Base-by-base conservation (phyloP, 305 asterid species). In the Plantago coronopus region DNA sequence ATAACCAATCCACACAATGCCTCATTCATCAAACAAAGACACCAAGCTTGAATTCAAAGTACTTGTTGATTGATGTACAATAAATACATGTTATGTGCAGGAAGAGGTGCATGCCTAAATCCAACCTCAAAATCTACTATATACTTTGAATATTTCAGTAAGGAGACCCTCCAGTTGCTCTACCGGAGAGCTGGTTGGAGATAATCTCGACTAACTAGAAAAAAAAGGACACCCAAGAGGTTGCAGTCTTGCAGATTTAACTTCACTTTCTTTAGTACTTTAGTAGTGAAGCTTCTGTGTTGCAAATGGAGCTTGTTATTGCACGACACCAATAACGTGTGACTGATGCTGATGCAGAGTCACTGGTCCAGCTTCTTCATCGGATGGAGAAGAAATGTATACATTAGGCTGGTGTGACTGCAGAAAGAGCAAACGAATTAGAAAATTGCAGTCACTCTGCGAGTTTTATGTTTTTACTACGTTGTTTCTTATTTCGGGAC, bases 361-460 rank as follows among this genome's bases (percentile, higher is more conserved):
- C 38, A 56, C 17, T 1, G 70, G 17, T 44, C 76, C 73, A 55
- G 75, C 65, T 81, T 87, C 96, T 68, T 80, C 97, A 37, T 76
- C 82, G 2, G 84, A 63, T 19, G 74, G 56, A 10, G 88, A 48
- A 15, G 86, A 48, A 29, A 74, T 13, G 1, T 73, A 14, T 11
- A 68, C 34, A 63, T 59, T 68, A 29, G 79, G 86, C 91, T 89
- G 80, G 62, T 31, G 21, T 27, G 29, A 63, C 51, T 65, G 44
- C 47, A 55, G 15, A 64, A 48, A 21, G 12, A 48, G 40, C 55
- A 64, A 10, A 18, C 19, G 34, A 54, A 18, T 56, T 8, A 43
- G 68, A 37, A 53, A 17, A 21, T 21, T 5, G 54, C 10, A 2
- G 19, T 43, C 7, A 43, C 13, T 20, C 22, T 34, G 15, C 12